Base-by-base conservation (phyloP, 73 alveolate genomes). In the Effrenium voratum region DNA sequence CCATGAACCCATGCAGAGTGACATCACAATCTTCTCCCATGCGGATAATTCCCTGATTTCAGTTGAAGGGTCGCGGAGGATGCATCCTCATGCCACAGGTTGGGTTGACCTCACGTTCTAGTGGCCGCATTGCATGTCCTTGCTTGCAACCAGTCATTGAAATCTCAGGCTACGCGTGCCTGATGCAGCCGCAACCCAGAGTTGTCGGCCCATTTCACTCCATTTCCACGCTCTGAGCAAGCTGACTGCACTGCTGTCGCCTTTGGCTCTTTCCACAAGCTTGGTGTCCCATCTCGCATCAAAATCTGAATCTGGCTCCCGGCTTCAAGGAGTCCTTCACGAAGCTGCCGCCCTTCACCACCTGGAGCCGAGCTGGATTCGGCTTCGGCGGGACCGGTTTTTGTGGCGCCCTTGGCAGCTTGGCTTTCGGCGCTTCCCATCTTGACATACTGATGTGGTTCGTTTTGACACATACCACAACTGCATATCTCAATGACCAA, bases 281-380 rank as follows among this genome's bases (percentile, higher is more conserved):
- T 52, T 10, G 66, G 19, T 19, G 19, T 19, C 10, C 10, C 66
- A 52, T 10, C 28, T 52, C 10, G 66, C 10, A 19, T 52, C 19
- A 52, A 10, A 52, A 13, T 13, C 19, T 52, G 10, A 19, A n/a
- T n/a, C n/a, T n/a, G n/a, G n/a, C n/a, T n/a, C 19, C 66, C 66
- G 19, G 66, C 98, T 92, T 92, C 47, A 92, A 68, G 68, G 98
- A 92, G 52, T 92, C 98, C 47, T 92, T 73, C 76, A 92, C 98
- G 50, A 92, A 92, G 46, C 63, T 50, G 45, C 98, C 98, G 60
- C 98, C 98, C 49, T 77, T 82, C 36, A 92, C 91, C 79, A 92
- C 98, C 97, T 90, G 70, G 75, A 4, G 3, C 40, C 4, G 15
- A 36, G 63, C 63, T 12, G 63, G 19, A 52, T 8, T 52, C 63